Evolutionary conservation across 495 filamentous ascomycete genomes (phyloP).

Genomic region (Pyrenopolyporus hunteri): DNA sequence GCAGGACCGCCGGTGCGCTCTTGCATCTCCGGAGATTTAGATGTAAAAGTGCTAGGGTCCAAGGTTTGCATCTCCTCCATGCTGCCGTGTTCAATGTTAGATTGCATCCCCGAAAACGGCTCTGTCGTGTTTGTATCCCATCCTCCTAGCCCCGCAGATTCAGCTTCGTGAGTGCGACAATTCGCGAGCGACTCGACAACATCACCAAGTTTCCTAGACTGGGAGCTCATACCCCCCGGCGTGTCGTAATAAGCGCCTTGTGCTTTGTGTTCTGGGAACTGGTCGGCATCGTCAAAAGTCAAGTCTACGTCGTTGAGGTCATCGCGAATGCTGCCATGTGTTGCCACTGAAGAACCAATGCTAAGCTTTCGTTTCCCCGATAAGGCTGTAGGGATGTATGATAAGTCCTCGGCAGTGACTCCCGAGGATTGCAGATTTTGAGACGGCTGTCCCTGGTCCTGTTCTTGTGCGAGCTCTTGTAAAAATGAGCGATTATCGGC

Average conservation of each 20-base stretch:
- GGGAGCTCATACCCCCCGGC: constrained; percentile 12
- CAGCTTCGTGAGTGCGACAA: not conserved
- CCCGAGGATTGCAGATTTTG: constrained; percentile 1
- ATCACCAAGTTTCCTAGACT: constrained; percentile 9
- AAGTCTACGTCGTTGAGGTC: constrained; percentile 31
- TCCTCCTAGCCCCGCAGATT: not conserved
- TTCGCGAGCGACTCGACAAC: constrained; percentile 21
- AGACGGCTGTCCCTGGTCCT: constrained; percentile 8
- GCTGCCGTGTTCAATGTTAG: not conserved
- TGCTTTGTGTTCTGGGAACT: constrained; percentile 33
- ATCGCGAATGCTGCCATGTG: constrained; percentile 35
- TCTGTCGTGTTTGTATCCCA: not conserved
- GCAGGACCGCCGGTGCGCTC: constrained; percentile 36
- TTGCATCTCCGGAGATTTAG: constrained; percentile 48
- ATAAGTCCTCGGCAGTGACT: constrained; percentile 25
- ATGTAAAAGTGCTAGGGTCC: not conserved
- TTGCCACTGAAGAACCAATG: constrained; percentile 38
- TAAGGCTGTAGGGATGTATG: not conserved
- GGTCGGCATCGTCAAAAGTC: constrained; percentile 33
- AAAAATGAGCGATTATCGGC: constrained; percentile 54
- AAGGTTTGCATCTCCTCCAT: constrained; percentile 15
- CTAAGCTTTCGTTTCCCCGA: constrained; percentile 32
- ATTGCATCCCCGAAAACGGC: not conserved
- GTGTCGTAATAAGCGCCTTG: constrained; percentile 25
- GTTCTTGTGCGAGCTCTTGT: constrained; percentile 48